Evolutionary conservation across 1,284 basidiomycete species (phyloP).

Genomic region (Wallemia mellicola): DNA sequence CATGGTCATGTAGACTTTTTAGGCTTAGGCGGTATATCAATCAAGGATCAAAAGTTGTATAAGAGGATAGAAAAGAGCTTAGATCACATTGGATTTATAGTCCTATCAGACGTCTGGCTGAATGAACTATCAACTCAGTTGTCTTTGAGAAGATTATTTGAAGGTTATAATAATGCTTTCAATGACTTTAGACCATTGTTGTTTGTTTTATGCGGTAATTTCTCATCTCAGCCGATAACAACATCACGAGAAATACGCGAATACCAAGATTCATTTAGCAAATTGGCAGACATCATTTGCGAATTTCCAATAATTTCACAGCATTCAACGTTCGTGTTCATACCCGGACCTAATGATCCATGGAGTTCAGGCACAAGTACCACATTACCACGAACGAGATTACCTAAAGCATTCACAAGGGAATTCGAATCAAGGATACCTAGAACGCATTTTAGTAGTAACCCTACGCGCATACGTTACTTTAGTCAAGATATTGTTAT

Average conservation of each 20-base stretch:
- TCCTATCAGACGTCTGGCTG: constrained; percentile 82
- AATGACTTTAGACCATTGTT: constrained; percentile 45
- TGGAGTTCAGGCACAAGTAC: constrained; percentile 27
- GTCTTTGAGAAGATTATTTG: constrained; percentile 55
- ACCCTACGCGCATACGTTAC: constrained; percentile 82
- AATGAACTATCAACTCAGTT: constrained; percentile 56
- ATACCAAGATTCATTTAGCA: background rate
- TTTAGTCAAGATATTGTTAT: constrained; percentile 89
- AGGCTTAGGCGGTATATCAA: constrained; percentile 62
- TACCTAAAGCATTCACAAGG: constrained; percentile 40
- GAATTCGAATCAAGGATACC: constrained; percentile 40
- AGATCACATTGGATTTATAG: constrained; percentile 54
- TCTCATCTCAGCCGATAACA: constrained; percentile 20
- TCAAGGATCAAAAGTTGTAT: constrained; percentile 42
- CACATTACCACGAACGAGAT: constrained; percentile 43
- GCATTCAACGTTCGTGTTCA: constrained; percentile 63
- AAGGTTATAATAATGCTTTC: constrained; percentile 59
- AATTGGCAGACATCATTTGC: constrained; percentile 34
- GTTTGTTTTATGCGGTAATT: constrained; percentile 83
- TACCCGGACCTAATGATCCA: constrained; percentile 77
- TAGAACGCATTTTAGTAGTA: constrained; percentile 50
- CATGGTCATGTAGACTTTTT: constrained; percentile 86
- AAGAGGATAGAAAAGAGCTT: constrained; percentile 3
- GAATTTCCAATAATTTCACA: constrained; percentile 46
- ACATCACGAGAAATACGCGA: background rate